phyloP scores from a whole-genome alignment of 2,329 filamentous ascomycete genomes.

The Sporothrix curviconia region DNA sequence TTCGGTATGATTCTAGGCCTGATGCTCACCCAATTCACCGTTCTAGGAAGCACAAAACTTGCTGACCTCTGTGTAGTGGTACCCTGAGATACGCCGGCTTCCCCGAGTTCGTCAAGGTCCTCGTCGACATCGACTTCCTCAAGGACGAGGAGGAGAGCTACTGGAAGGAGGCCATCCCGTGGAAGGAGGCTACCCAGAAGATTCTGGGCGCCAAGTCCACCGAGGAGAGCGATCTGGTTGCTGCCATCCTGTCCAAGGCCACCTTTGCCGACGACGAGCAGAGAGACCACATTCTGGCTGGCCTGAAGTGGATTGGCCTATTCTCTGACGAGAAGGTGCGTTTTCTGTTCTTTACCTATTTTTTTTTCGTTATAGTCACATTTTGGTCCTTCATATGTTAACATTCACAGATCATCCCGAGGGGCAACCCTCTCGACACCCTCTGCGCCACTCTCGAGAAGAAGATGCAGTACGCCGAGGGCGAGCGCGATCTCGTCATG shows the following conservation, averaged over 20 bases:
- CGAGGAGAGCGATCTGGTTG: conserved; percentile 62
- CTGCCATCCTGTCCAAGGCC: conserved; percentile 68
- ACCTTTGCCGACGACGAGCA: conserved; percentile 63
- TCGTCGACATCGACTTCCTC: conserved; percentile 88
- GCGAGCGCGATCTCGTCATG: conserved; percentile 78
- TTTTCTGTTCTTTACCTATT: conserved; percentile 20
- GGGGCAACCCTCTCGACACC: conserved; percentile 80
- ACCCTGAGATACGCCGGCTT: conserved; percentile 85
- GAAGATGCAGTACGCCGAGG: conserved; percentile 83
- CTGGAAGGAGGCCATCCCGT: conserved; percentile 62
- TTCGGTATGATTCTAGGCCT: conserved; percentile 41
- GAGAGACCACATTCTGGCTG: conserved; percentile 56
- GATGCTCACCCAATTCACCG: not conserved
- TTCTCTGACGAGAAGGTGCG: conserved; percentile 62
- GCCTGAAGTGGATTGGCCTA: conserved; percentile 60
- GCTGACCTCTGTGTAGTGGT: conserved; percentile 31
- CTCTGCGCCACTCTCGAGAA: conserved; percentile 81
- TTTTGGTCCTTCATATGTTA: no score
- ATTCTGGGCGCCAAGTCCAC: conserved; percentile 64
- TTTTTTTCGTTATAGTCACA: no score
- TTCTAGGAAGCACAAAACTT: no score
- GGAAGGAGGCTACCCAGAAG: conserved; percentile 79
- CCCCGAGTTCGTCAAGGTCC: conserved; percentile 79
- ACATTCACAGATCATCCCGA: conserved; percentile 51
- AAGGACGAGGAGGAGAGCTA: conserved; percentile 59